These are phyloP conservation scores for Coemansia sp. DNA, from an alignment of 192 early-diverging fungal genomes.

Conservation along the genomic window DNA sequence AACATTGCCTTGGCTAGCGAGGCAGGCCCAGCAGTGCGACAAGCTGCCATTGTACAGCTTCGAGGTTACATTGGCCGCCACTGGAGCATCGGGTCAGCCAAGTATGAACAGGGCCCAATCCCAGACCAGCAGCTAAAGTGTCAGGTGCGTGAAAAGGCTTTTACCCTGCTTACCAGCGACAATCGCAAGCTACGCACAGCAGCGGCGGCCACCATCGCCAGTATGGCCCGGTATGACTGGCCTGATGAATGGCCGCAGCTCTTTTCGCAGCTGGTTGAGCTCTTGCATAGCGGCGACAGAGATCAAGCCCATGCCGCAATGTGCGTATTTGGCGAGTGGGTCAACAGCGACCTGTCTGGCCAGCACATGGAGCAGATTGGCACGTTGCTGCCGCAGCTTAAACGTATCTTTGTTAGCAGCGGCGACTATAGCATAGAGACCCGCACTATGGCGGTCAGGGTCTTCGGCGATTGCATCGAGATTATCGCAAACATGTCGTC, in stretches of 20 bases:
- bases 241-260: conserved; percentile 93
- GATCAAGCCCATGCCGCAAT: conserved; percentile 87
- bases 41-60: conserved; percentile 70
- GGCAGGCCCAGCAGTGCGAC: conserved; percentile 65
- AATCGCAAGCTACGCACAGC: conserved; percentile 42
- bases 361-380: conserved; percentile 83
- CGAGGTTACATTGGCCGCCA: conserved; percentile 75
- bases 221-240: conserved; percentile 91
- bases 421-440: conserved; percentile 42
- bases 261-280: conserved; percentile 72
- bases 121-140: conserved; percentile 45
- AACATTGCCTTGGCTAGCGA: conserved; percentile 67
- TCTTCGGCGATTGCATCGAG: conserved; percentile 85
- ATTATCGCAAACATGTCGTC: conserved; percentile 81
- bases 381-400: conserved; percentile 82
- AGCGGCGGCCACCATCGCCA: conserved; percentile 79
- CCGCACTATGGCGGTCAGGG: conserved; percentile 74
- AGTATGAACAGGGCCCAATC: conserved; percentile 52
- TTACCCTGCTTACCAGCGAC: conserved; percentile 37
- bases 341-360: conserved; percentile 84
- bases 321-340: conserved; percentile 82
- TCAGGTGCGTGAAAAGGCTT: conserved; percentile 47
- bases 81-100: conserved; percentile 69
- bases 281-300: conserved; percentile 62
- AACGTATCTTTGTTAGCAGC: conserved; percentile 69